A percentile compares a stretch with the other conserved stretches of the same genome.
phyloP scores from a whole-genome alignment of 192 early-diverging fungal genomes.

The Coemansia aciculifera region DNA sequence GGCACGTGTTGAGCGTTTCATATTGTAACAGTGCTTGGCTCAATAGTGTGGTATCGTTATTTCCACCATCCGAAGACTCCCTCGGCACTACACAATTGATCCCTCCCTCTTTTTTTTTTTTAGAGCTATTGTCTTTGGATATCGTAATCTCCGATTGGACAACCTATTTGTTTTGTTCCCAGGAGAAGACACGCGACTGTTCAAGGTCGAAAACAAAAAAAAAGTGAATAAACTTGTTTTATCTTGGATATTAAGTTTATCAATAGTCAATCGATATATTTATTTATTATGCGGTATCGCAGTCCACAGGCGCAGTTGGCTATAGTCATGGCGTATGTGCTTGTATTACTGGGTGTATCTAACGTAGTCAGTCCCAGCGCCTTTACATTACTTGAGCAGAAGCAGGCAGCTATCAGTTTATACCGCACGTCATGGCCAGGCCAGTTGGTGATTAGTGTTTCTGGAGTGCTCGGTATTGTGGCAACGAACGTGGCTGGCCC shows the following conservation, averaged over 20 bases:
- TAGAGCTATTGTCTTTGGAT: background rate
- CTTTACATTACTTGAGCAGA: background rate
- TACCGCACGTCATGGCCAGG: slow-evolving; percentile 19
- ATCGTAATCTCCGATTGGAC: background rate
- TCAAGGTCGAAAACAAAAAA: background rate
- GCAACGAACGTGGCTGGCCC: slow-evolving; percentile 17
- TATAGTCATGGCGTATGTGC: slow-evolving; percentile 9
- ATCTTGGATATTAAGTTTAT: background rate
- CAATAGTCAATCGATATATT: background rate
- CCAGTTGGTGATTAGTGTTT: slow-evolving; percentile 8
- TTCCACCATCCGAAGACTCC: too few relatives aligned
- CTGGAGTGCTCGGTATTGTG: slow-evolving; percentile 8
- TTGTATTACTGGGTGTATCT: slow-evolving; percentile 7
- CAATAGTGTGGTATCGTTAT: too few relatives aligned
- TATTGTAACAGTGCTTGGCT: too few relatives aligned
- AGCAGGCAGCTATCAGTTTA: background rate
- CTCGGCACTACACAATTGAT: background rate
- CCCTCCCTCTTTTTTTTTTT: background rate
- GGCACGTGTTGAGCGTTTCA: too few relatives aligned
- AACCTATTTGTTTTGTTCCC: background rate
- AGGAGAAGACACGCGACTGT: background rate
- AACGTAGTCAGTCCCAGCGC: slow-evolving; percentile 14
- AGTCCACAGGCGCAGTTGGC: slow-evolving; percentile 27
- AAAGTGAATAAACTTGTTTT: background rate
- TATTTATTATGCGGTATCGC: slow-evolving; percentile 15